Conservation (phyloP, 2,329 filamentous ascomycete genomes). For the Pseudonectria foliicola region DNA sequence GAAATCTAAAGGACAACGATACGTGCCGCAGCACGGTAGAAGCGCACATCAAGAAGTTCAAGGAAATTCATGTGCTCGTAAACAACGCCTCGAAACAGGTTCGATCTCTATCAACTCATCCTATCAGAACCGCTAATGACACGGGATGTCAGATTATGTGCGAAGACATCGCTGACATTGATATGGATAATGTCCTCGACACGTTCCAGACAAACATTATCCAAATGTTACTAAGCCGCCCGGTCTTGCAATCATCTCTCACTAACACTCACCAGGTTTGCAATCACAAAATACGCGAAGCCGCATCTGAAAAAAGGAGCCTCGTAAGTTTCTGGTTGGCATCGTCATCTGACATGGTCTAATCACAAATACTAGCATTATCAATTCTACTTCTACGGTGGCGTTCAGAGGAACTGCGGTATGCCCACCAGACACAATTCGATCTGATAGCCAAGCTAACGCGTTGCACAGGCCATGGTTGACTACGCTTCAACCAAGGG, state of each 20-base stretch:
- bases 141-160: constrained; percentile 32
- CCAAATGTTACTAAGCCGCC: constrained; percentile 31
- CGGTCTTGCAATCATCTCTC: too few relatives aligned
- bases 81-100: constrained; percentile 52
- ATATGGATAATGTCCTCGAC: constrained; percentile 47
- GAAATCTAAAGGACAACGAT: constrained; percentile 41
- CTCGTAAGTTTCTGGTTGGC: constrained; percentile 27
- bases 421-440: too few relatives aligned
- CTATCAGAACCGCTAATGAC: too few relatives aligned
- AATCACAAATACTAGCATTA: constrained; percentile 34
- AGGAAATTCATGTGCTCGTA: constrained; percentile 43
- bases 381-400: constrained; percentile 49
- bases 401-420: constrained; percentile 43
- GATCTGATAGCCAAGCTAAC: too few relatives aligned
- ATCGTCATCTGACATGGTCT: neutral
- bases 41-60: constrained; percentile 43
- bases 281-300: constrained; percentile 50
- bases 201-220: constrained; percentile 51
- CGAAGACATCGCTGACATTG: constrained; percentile 44
- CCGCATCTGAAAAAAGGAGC: constrained; percentile 45
- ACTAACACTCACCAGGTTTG: constrained; percentile 28
- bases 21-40: constrained; percentile 45
- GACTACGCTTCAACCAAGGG: constrained; percentile 54
- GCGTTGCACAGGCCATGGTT: constrained; percentile 31
- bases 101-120: too few relatives aligned